Evolutionary conservation across 129 eudicot species (phyloP).

Genomic region (Dittrichia graveolens): DNA sequence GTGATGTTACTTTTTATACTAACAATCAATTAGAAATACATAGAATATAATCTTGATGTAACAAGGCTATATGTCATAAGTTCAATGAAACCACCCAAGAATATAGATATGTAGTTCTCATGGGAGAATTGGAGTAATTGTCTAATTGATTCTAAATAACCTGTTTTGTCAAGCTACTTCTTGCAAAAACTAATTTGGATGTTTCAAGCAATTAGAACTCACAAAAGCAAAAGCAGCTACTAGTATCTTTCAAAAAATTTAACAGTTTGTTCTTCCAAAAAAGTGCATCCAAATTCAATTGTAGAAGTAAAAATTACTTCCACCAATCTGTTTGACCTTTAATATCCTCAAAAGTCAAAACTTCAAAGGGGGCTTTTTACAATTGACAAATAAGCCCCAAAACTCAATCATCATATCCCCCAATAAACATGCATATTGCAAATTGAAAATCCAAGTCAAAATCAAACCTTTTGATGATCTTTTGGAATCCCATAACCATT

Average conservation of each 20-base stretch:
- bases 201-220: constrained; percentile 20
- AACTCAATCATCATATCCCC: constrained; percentile 17
- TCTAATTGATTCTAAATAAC: neutral
- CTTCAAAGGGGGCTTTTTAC: neutral
- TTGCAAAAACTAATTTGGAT: constrained; percentile 3
- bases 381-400: constrained; percentile 19
- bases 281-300: neutral
- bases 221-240: neutral
- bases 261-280: neutral
- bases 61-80: neutral
- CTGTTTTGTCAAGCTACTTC: constrained; percentile 2
- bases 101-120: constrained; percentile 9
- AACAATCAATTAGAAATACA: too few species aligned
- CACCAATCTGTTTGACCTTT: constrained; percentile 18
- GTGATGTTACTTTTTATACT: neutral
- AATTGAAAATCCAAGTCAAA: constrained; percentile 15
- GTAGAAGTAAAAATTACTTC: constrained; percentile 11
- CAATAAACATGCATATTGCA: constrained; percentile 7
- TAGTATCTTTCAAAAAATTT: neutral
- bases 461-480: constrained; percentile 67
- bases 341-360: constrained; percentile 29
- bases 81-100: constrained; percentile 12
- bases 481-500: constrained; percentile 69
- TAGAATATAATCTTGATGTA: neutral
- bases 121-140: neutral